Evolutionary conservation across 2,329 filamentous ascomycete species (phyloP).

Genomic region (Trematosphaeria pertusa): DNA sequence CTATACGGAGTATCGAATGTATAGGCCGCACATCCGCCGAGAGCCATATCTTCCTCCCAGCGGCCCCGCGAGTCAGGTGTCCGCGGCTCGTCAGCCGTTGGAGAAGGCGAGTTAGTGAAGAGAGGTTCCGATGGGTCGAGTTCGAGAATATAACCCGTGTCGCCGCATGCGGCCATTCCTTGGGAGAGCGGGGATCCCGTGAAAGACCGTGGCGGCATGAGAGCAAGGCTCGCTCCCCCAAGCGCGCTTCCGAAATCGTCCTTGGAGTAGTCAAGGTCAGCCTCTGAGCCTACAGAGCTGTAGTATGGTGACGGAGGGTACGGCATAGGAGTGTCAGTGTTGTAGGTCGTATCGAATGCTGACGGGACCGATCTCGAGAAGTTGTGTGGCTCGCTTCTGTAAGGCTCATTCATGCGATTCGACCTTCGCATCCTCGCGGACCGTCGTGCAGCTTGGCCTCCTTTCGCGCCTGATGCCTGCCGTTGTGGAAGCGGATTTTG

Average conservation of each 20-base stretch:
- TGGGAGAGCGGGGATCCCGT: conserved; percentile 16
- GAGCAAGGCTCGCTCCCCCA: conserved; percentile 2
- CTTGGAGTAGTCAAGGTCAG: conserved; percentile 21
- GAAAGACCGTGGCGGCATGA: conserved; percentile 13
- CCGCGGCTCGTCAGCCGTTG: conserved; percentile 25
- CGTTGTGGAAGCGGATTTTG: conserved; percentile 46
- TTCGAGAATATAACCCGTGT: conserved; percentile 26
- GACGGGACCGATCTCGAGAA: conserved; percentile 23
- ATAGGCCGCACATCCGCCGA: not conserved
- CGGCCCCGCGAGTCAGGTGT: conserved; percentile 22
- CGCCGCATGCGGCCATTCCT: conserved; percentile 6
- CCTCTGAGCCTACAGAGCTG: conserved; percentile 20
- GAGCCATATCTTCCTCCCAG: conserved; percentile 22
- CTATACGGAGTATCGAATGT: not conserved
- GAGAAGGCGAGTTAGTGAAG: conserved; percentile 30
- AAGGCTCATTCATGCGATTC: conserved; percentile 25
- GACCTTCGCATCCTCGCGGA: conserved; percentile 31
- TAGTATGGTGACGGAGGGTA: conserved; percentile 28
- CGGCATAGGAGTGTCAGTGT: conserved; percentile 10
- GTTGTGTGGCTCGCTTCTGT: conserved; percentile 28
- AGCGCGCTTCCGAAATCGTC: conserved; percentile 17
- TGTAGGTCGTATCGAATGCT: conserved; percentile 18
- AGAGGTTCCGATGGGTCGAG: conserved; percentile 28
- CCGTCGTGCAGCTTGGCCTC: conserved; percentile 51
- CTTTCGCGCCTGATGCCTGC: conserved; percentile 54